Percentiles rank a stretch among this genome's conserved stretches.
Evolutionary conservation across 2,329 filamentous ascomycete genomes (phyloP).

Genomic region (Alternaria sp.): DNA sequence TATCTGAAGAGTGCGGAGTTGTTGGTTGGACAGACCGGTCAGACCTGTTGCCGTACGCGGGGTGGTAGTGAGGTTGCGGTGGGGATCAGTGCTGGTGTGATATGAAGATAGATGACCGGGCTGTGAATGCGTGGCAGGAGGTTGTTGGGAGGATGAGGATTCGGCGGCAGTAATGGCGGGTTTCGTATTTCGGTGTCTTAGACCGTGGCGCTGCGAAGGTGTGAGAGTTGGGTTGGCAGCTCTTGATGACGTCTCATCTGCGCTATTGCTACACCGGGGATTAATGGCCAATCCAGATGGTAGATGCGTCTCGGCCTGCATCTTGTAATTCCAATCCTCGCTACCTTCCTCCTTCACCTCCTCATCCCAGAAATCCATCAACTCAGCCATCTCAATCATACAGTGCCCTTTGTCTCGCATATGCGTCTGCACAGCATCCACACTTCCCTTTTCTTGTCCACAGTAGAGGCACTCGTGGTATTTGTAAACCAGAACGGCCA

Average conservation of each 20-base stretch:
- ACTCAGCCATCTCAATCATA: background rate
- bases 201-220: background rate
- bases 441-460: background rate
- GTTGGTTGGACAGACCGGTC: background rate
- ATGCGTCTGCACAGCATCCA: constrained; percentile 6
- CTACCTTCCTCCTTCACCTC: background rate
- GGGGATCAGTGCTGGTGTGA: background rate
- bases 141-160: background rate
- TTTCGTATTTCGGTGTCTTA: background rate
- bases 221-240: background rate
- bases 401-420: constrained; percentile 8
- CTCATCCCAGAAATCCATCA: background rate
- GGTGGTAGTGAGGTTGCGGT: background rate
- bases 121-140: background rate
- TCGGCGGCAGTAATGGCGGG: background rate
- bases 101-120: background rate
- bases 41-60: background rate
- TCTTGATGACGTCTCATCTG: background rate
- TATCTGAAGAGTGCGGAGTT: background rate
- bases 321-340: background rate
- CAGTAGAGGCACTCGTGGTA: constrained; percentile 8
- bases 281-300: background rate
- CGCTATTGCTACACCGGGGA: background rate
- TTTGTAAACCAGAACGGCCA: background rate
- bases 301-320: background rate